These are phyloP conservation scores for Eimeria acervulina DNA, from an alignment of 169 alveolate species.

Conservation along the genomic window DNA sequence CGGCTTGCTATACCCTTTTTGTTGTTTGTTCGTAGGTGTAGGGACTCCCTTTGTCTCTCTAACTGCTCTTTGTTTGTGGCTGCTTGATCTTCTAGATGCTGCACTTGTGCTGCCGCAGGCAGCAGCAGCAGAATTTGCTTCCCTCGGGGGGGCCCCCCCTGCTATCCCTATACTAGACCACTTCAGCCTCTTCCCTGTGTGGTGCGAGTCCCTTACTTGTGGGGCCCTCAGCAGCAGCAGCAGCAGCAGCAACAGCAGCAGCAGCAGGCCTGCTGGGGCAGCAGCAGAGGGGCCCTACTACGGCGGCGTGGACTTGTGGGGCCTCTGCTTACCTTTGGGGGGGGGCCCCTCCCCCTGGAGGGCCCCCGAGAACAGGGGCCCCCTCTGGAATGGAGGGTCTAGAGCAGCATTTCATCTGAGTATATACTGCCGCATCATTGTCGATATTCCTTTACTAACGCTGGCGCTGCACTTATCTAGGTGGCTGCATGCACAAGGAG, in stretches of 20 bases:
- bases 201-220: slow-evolving; percentile 26
- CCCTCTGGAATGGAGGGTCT: slow-evolving; percentile 31
- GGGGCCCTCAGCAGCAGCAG: slow-evolving; percentile 57
- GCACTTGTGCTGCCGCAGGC: slow-evolving; percentile 39
- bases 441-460: slow-evolving; percentile 33
- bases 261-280: background rate
- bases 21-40: background rate
- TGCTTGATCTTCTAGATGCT: slow-evolving; percentile 34
- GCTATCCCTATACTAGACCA: slow-evolving; percentile 2
- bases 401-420: slow-evolving; percentile 45
- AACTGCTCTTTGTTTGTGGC: slow-evolving; percentile 46
- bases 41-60: slow-evolving; percentile 26
- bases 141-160: slow-evolving; percentile 57
- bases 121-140: slow-evolving; percentile 53
- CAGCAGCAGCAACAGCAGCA: slow-evolving; percentile 46
- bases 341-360: slow-evolving; percentile 62
- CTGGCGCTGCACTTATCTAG: slow-evolving; percentile 47
- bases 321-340: slow-evolving; percentile 63
- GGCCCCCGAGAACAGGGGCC: slow-evolving; percentile 55
- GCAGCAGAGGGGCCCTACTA: slow-evolving; percentile 39
- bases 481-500: slow-evolving; percentile 55
- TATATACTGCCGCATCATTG: slow-evolving; percentile 45
- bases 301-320: slow-evolving; percentile 42
- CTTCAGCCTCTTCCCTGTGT: slow-evolving; percentile 38
- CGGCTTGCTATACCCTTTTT: slow-evolving; percentile 25